Evolutionary conservation across 257 asterid genomes (phyloP).

Genomic region (Lycium ferocissimum): DNA sequence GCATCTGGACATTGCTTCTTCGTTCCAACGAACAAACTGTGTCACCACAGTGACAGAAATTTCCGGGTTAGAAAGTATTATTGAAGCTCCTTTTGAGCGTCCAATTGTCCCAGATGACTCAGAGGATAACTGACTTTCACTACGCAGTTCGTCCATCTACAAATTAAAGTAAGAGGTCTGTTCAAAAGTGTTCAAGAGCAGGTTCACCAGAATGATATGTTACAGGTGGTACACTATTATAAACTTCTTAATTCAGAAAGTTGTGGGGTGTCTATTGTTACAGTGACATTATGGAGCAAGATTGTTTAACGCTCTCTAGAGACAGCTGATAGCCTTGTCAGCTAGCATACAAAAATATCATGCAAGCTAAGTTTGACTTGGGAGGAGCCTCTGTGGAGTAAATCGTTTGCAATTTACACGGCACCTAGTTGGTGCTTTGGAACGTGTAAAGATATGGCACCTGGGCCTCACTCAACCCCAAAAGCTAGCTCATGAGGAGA

Average conservation of each 20-base stretch:
- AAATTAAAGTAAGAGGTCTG: conserved; percentile 33
- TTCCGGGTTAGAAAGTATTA: conserved; percentile 79
- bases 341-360: not conserved
- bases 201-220: conserved; percentile 16
- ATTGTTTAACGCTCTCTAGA: conserved; percentile 3
- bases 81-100: conserved; percentile 93
- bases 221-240: not conserved
- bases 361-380: not conserved
- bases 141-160: conserved; percentile 91
- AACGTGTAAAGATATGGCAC: not conserved
- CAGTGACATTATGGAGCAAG: not conserved
- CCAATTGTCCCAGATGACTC: conserved; percentile 93
- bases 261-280: not conserved
- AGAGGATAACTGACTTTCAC: conserved; percentile 71
- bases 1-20: conserved; percentile 91
- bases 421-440: not conserved
- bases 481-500: too few relatives aligned
- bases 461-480: too few relatives aligned
- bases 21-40: conserved; percentile 98
- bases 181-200: conserved; percentile 29
- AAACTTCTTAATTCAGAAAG: conserved; percentile 1
- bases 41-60: conserved; percentile 94
- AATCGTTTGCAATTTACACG: not conserved
- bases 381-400: not conserved
- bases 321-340: not conserved